Conservation (phyloP, 1,284 basidiomycete genomes). For the Pascua guehoae region DNA sequence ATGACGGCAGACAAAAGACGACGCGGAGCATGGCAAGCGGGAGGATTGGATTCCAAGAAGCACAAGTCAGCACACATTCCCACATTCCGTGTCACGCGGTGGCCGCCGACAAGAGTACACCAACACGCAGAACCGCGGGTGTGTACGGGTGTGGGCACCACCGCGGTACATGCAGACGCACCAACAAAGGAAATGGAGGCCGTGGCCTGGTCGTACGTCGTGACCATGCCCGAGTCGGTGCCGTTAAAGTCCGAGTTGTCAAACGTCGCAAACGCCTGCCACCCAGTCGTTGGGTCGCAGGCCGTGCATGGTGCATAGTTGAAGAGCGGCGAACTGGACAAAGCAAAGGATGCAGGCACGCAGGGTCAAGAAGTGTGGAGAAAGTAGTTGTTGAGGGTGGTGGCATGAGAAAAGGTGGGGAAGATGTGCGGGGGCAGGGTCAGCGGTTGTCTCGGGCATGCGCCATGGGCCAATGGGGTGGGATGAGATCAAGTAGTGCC, state of each 20-base stretch:
- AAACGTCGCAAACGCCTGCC: constrained; percentile 2
- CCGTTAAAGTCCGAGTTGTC: constrained; percentile 12
- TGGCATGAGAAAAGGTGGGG: too few relatives aligned
- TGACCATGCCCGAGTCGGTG: constrained; percentile 22
- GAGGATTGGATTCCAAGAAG: too few relatives aligned
- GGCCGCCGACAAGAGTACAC: too few relatives aligned
- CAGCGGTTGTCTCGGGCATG: too few relatives aligned
- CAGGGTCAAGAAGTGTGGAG: background rate
- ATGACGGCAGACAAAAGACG: too few relatives aligned
- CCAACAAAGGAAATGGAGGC: constrained; percentile 29
- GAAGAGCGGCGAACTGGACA: constrained; percentile 32
- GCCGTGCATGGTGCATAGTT: constrained; percentile 28
- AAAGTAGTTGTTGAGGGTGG: background rate
- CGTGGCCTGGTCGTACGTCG: constrained; percentile 1
- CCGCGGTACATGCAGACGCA: constrained; percentile 13
- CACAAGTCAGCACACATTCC: too few relatives aligned
- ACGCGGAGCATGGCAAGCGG: too few relatives aligned
- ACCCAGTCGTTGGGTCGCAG: constrained; percentile 16
- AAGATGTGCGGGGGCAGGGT: too few relatives aligned
- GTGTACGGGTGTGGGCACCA: background rate
- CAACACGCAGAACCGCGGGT: too few relatives aligned
- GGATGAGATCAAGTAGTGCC: too few relatives aligned
- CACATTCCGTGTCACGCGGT: too few relatives aligned
- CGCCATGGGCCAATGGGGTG: too few relatives aligned
- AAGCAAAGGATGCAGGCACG: background rate